Evolutionary conservation across 306 rosid genomes (phyloP).

Genomic region (Begonia loranthoides): DNA sequence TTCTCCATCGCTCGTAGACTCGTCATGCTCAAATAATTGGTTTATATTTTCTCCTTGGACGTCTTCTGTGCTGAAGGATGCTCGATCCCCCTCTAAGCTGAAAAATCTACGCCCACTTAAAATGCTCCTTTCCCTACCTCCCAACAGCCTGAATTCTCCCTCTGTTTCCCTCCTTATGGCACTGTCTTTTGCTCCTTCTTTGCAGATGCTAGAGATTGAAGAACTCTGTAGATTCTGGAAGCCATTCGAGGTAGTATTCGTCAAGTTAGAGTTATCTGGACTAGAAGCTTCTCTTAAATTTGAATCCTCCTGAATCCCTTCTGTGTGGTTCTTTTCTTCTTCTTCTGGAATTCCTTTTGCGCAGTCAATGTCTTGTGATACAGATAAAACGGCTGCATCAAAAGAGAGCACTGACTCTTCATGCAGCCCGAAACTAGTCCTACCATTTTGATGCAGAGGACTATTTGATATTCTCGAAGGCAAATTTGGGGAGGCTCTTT

Average conservation of each 20-base stretch:
- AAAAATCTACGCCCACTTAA: constrained; percentile 54
- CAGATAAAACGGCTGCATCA: constrained; percentile 84
- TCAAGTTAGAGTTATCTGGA: constrained; percentile 5
- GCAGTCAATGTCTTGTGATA: constrained; percentile 59
- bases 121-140: constrained; percentile 62
- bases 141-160: constrained; percentile 82
- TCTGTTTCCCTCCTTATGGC: constrained; percentile 96
- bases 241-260: constrained; percentile 6
- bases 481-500: constrained; percentile 48
- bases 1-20: constrained; percentile 59
- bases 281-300: constrained; percentile 23
- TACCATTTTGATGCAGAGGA: constrained; percentile 55
- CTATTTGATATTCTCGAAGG: constrained; percentile 41
- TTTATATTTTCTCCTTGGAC: constrained; percentile 29
- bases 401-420: constrained; percentile 69
- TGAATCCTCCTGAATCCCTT: constrained; percentile 50
- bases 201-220: constrained; percentile 37
- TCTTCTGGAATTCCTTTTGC: constrained; percentile 80
- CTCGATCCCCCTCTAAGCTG: constrained; percentile 56
- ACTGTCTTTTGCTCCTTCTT: constrained; percentile 52
- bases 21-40: constrained; percentile 48
- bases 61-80: constrained; percentile 63
- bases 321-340: constrained; percentile 32
- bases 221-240: constrained; percentile 25
- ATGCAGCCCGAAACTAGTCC: constrained; percentile 20